A percentile compares a stretch with the other conserved stretches of the same genome.
These are phyloP conservation scores for Populus deltoides DNA, from an alignment of 345 rosid genomes.

Conservation along the genomic window DNA sequence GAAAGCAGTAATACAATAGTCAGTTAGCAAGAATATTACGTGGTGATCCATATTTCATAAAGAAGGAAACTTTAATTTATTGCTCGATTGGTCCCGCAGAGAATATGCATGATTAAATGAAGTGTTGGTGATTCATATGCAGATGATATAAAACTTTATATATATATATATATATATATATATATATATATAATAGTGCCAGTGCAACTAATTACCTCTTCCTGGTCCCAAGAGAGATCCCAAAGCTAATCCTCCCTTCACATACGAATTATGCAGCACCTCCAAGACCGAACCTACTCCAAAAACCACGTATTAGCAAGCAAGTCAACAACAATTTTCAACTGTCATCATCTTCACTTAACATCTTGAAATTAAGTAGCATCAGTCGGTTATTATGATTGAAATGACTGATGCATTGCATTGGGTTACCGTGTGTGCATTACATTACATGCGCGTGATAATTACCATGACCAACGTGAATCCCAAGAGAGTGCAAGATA, in stretches of 20 bases:
- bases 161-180: too few species aligned
- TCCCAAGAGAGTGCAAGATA: slow-evolving; percentile 77
- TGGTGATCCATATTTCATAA: background rate
- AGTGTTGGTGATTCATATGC: background rate
- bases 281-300: slow-evolving; percentile 68
- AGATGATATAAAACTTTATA: background rate
- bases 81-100: background rate
- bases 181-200: background rate
- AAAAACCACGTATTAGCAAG: slow-evolving; percentile 8
- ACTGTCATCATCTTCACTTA: background rate
- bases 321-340: slow-evolving; percentile 7
- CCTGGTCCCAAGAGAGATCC: slow-evolving; percentile 92
- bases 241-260: slow-evolving; percentile 77
- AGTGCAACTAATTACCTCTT: slow-evolving; percentile 56
- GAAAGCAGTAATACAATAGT: background rate
- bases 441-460: background rate
- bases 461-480: slow-evolving; percentile 82
- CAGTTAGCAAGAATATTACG: background rate
- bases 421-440: background rate
- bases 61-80: background rate
- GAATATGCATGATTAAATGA: background rate
- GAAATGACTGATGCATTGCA: background rate
- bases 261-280: slow-evolving; percentile 70
- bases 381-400: background rate
- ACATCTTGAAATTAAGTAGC: background rate